phyloP scores from a whole-genome alignment of 139 green algal genomes.

The Chlorella sp. region DNA sequence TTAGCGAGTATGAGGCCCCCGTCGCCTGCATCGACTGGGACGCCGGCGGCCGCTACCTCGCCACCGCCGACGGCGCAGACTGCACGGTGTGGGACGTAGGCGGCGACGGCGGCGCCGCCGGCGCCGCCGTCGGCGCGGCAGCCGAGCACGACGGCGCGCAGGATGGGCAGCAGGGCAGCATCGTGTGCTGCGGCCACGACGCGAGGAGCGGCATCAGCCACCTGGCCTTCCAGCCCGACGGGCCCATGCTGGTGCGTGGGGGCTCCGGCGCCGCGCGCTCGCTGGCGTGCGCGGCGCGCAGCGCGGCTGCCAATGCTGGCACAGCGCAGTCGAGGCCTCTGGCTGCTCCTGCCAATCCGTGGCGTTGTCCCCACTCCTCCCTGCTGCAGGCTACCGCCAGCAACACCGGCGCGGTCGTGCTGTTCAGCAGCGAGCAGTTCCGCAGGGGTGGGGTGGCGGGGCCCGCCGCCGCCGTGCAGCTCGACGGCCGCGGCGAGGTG shows the following conservation, averaged over 20 bases:
- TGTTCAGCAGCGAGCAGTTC: constrained; percentile 46
- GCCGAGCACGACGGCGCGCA: background rate
- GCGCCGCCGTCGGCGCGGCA: no score
- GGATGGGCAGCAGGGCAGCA: background rate
- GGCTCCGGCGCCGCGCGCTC: background rate
- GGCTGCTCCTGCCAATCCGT: background rate
- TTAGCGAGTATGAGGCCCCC: constrained; percentile 18
- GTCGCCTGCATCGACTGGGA: constrained; percentile 29
- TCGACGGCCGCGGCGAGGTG: background rate
- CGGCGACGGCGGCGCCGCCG: no score
- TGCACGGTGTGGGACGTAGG: constrained; percentile 30
- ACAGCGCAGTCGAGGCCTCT: background rate
- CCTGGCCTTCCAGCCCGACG: constrained; percentile 49
- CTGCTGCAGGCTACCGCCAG: constrained; percentile 45
- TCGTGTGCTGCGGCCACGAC: constrained; percentile 57
- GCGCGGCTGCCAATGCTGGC: background rate
- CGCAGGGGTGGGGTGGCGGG: constrained; percentile 27
- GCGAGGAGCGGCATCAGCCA: constrained; percentile 26
- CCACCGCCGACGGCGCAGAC: constrained; percentile 28
- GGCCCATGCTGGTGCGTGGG: constrained; percentile 47
- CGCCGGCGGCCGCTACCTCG: constrained; percentile 8
- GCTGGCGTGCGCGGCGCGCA: background rate
- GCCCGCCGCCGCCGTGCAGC: background rate
- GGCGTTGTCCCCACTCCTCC: background rate
- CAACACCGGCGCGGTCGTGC: constrained; percentile 43